These are phyloP conservation scores for Polyporus arcularius DNA, from an alignment of 768 basidiomycete species.

Conservation along the genomic window DNA sequence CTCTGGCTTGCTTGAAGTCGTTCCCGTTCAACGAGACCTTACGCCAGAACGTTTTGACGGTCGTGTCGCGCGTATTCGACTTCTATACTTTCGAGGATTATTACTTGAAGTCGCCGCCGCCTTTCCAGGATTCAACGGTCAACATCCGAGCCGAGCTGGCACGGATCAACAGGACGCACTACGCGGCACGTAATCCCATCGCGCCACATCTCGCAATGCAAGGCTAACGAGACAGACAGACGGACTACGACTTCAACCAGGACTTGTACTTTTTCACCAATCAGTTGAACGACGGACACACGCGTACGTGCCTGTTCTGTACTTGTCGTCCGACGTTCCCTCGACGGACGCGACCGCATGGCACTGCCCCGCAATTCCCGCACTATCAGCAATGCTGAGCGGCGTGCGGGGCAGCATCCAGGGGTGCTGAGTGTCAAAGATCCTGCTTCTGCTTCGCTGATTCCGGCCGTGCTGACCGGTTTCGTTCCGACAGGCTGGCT, in stretches of 20 bases:
- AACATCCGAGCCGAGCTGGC: slow-evolving; percentile 53
- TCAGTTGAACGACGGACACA: slow-evolving; percentile 66
- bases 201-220: not conserved
- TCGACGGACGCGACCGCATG: too few relatives aligned
- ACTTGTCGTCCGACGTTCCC: too few relatives aligned
- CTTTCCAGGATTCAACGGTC: slow-evolving; percentile 49
- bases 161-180: slow-evolving; percentile 50
- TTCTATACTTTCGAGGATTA: slow-evolving; percentile 44
- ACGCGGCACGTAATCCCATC: slow-evolving; percentile 35
- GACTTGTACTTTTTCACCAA: slow-evolving; percentile 57
- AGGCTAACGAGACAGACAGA: slow-evolving; percentile 35
- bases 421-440: not conserved
- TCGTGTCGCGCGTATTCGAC: slow-evolving; percentile 36
- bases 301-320: slow-evolving; percentile 39
- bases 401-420: too few relatives aligned
- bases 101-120: slow-evolving; percentile 37
- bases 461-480: not conserved
- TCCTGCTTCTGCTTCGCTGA: not conserved
- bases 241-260: slow-evolving; percentile 66
- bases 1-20: slow-evolving; percentile 57
- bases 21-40: slow-evolving; percentile 44
- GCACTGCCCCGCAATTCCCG: too few relatives aligned
- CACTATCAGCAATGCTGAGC: too few relatives aligned
- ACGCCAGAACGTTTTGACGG: slow-evolving; percentile 37
- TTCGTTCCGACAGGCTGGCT: slow-evolving; percentile 47